Evolutionary conservation across 2,329 filamentous ascomycete genomes (phyloP).

Genomic region (Xylariaceae sp.): DNA sequence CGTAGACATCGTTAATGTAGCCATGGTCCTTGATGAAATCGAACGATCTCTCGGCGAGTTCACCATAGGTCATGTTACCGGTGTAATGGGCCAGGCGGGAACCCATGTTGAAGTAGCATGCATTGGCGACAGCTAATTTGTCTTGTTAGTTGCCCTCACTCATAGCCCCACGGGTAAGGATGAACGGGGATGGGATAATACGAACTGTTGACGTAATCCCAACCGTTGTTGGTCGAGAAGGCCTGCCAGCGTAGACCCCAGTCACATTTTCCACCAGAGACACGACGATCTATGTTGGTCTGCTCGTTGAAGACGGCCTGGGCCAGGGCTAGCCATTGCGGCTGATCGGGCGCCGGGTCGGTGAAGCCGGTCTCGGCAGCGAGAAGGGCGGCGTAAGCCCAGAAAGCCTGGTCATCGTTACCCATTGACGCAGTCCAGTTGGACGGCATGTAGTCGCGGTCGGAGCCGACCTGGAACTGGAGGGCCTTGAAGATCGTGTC

Average conservation of each 20-base stretch:
- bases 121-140: slow-evolving; percentile 51
- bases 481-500: slow-evolving; percentile 51
- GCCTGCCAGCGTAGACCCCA: slow-evolving; percentile 77
- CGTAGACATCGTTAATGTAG: slow-evolving; percentile 57
- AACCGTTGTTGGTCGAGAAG: slow-evolving; percentile 66
- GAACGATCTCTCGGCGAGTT: slow-evolving; percentile 57
- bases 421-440: slow-evolving; percentile 56
- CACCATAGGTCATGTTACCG: slow-evolving; percentile 57
- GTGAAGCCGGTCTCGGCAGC: slow-evolving; percentile 62
- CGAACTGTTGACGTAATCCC: slow-evolving; percentile 65
- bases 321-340: slow-evolving; percentile 60
- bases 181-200: slow-evolving; percentile 4
- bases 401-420: slow-evolving; percentile 68
- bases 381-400: slow-evolving; percentile 62
- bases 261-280: slow-evolving; percentile 48
- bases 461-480: slow-evolving; percentile 52
- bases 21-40: slow-evolving; percentile 53
- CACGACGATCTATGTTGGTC: slow-evolving; percentile 57
- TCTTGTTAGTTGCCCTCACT: slow-evolving; percentile 10
- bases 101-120: slow-evolving; percentile 59
- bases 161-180: not conserved
- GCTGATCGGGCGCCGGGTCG: slow-evolving; percentile 48
- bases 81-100: slow-evolving; percentile 69
- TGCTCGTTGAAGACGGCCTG: slow-evolving; percentile 65
- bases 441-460: slow-evolving; percentile 53